These are phyloP conservation scores for Psidium friedrichsthalianum DNA, from an alignment of 345 rosid species.

Conservation along the genomic window DNA sequence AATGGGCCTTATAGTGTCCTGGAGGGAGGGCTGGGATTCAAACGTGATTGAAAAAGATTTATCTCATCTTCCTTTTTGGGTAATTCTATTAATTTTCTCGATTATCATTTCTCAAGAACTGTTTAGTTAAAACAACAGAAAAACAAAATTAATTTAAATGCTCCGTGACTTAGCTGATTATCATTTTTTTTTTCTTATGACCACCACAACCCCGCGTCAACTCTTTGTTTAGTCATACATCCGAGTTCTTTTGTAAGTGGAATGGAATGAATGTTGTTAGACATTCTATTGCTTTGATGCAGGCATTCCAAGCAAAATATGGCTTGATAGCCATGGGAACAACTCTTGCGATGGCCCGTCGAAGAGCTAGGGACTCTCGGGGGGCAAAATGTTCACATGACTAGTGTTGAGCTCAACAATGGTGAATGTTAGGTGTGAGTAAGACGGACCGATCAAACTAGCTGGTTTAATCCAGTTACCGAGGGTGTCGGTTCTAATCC, in stretches of 20 bases:
- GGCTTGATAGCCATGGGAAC: constrained; percentile 51
- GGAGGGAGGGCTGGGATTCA: constrained; percentile 82
- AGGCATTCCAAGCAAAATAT: constrained; percentile 55
- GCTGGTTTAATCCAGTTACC: no score
- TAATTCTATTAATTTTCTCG: neutral
- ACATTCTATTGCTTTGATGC: neutral
- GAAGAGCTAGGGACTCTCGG: constrained; percentile 41
- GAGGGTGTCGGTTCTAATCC: no score
- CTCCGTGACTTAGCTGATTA: no score
- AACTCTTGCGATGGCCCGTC: constrained; percentile 23
- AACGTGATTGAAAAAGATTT: constrained; percentile 19
- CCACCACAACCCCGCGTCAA: no score
- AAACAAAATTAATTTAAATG: no score
- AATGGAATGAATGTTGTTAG: neutral
- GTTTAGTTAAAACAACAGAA: neutral
- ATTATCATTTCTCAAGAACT: neutral
- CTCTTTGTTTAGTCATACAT: no score
- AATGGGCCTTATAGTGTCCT: constrained; percentile 47
- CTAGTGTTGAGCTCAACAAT: constrained; percentile 9
- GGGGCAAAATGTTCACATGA: constrained; percentile 15
- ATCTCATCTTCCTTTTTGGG: no score
- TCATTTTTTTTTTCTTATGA: no score
- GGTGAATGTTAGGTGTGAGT: constrained; percentile 10
- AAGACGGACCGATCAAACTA: no score
- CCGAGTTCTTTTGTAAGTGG: neutral